phyloP scores from a whole-genome alignment of 1,284 basidiomycete genomes.

The Neotropicomus parvogracilis region DNA sequence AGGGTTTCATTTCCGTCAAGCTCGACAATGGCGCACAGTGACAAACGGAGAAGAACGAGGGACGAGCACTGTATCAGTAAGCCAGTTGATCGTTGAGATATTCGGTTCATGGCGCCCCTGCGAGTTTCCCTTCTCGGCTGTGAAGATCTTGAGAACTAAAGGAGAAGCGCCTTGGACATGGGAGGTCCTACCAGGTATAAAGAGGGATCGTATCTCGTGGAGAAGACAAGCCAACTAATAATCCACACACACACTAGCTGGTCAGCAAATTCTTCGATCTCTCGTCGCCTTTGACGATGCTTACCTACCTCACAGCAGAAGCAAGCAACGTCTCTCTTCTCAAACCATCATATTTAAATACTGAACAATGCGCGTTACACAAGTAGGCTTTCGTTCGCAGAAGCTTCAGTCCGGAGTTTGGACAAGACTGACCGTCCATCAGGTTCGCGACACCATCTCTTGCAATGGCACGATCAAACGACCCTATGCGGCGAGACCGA shows the following conservation, averaged over 20 bases:
- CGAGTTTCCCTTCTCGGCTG: neutral
- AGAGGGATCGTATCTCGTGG: neutral
- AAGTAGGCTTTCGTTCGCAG: conserved; percentile 2
- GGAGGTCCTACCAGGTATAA: conserved; percentile 16
- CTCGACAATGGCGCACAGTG: neutral
- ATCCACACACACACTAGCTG: neutral
- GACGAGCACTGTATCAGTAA: neutral
- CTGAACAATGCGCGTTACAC: conserved; percentile 12
- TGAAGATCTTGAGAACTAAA: neutral
- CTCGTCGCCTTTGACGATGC: neutral
- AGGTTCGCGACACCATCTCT: conserved; percentile 7
- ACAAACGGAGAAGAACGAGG: conserved; percentile 10
- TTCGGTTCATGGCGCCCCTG: neutral
- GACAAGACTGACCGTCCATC: conserved; percentile 1
- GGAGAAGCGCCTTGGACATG: neutral
- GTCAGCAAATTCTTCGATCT: conserved; percentile 12
- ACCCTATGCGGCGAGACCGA: conserved; percentile 11
- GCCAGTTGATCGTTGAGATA: neutral
- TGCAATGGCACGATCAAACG: conserved; percentile 10
- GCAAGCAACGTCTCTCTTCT: neutral
- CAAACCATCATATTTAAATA: neutral
- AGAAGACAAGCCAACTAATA: conserved; percentile 3
- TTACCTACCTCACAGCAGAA: conserved; percentile 12
- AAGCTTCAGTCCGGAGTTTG: neutral
- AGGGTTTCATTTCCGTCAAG: conserved; percentile 13